Conservation (phyloP, 169 alveolate species). For the Eimeria zaria region DNA sequence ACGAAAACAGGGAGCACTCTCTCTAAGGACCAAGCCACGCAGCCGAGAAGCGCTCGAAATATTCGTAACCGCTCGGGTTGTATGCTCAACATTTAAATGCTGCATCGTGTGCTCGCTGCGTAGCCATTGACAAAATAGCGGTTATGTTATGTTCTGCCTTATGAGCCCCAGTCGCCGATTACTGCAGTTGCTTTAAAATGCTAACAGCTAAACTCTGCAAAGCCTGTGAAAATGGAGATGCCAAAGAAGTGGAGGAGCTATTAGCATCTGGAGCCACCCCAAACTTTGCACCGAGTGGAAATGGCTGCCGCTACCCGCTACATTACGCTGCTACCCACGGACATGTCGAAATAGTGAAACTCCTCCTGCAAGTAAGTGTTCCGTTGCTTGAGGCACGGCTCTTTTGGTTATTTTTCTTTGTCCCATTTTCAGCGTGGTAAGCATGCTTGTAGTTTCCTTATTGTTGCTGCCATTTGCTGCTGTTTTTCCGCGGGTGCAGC, state of each 20-base stretch:
- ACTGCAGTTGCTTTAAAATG: conserved; percentile 46
- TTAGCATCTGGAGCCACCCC: conserved; percentile 79
- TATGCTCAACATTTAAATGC: too few relatives aligned
- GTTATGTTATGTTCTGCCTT: neutral
- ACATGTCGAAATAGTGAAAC: conserved; percentile 70
- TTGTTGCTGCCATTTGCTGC: neutral
- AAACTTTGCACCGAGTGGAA: conserved; percentile 63
- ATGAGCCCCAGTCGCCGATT: neutral
- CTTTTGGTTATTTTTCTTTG: neutral
- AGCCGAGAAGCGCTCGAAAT: too few relatives aligned
- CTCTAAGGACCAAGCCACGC: too few relatives aligned
- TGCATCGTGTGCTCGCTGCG: neutral
- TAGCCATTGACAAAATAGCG: neutral
- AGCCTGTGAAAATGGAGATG: conserved; percentile 65
- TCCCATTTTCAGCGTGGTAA: neutral
- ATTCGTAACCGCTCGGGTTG: too few relatives aligned
- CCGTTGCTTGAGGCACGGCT: neutral
- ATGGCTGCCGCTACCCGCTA: conserved; percentile 66
- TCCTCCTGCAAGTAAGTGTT: conserved; percentile 68
- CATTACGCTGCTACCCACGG: conserved; percentile 76
- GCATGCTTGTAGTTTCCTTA: neutral
- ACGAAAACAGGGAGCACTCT: neutral
- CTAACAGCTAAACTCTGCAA: conserved; percentile 78
- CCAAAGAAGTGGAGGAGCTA: conserved; percentile 66
- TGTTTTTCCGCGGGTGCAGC: conserved; percentile 28